These are phyloP conservation scores for Carex littledalei DNA, from an alignment of 176 grass and related monocot genomes.

Conservation along the genomic window DNA sequence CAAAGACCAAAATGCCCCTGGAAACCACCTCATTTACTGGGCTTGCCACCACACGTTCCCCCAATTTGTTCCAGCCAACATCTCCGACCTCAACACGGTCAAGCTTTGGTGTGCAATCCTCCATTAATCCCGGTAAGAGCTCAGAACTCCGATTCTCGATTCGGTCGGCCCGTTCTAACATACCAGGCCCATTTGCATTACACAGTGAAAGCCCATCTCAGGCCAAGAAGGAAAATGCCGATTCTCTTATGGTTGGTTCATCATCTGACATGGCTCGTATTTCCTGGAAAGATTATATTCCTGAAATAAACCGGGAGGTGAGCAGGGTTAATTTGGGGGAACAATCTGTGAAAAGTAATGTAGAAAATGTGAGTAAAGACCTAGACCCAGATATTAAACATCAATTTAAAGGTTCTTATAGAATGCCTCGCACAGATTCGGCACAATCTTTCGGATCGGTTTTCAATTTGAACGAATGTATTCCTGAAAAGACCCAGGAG, in stretches of 20 bases:
- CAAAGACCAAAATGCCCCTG: not conserved
- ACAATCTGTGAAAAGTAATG: not conserved
- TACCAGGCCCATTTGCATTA: not conserved
- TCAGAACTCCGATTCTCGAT: not conserved
- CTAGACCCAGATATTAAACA: not conserved
- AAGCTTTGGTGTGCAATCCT: not conserved
- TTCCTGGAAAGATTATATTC: constrained; percentile 14
- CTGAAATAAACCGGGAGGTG: not conserved
- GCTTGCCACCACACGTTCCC: no score
- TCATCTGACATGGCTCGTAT: not conserved
- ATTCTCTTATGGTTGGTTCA: not conserved
- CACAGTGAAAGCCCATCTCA: not conserved
- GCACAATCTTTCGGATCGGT: not conserved
- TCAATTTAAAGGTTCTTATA: not conserved
- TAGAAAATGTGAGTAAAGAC: not conserved
- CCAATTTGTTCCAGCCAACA: not conserved
- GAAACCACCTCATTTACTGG: not conserved
- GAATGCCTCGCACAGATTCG: not conserved
- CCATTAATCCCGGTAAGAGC: not conserved
- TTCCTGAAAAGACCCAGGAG: not conserved
- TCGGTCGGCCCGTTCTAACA: not conserved
- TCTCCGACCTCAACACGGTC: not conserved
- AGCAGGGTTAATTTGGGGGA: not conserved
- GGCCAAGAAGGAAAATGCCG: not conserved
- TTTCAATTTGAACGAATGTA: constrained; percentile 5